These are phyloP conservation scores for Rhodotorula sp. DNA, from an alignment of 1,284 basidiomycete genomes.

Conservation along the genomic window DNA sequence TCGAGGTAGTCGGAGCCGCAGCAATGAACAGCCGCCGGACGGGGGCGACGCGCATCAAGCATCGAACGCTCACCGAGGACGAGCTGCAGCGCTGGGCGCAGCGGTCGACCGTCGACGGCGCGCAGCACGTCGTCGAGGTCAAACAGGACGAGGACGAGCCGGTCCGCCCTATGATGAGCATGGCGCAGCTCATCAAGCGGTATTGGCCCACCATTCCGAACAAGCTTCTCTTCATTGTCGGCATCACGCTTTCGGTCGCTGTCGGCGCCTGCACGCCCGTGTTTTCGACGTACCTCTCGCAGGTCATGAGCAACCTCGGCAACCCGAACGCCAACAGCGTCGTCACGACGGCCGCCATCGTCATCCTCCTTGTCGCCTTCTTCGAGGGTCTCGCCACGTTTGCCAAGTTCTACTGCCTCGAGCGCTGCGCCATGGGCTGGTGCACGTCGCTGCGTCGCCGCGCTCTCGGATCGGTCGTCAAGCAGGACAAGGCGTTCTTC, in stretches of 20 bases:
- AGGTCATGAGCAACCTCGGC: slow-evolving; percentile 75
- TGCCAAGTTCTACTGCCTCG: slow-evolving; percentile 74
- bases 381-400: slow-evolving; percentile 73
- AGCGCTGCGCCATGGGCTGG: slow-evolving; percentile 74
- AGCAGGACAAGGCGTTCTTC: slow-evolving; percentile 89
- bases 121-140: slow-evolving; percentile 5
- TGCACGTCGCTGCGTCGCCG: slow-evolving; percentile 65
- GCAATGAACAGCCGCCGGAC: slow-evolving; percentile 21
- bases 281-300: slow-evolving; percentile 86
- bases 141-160: slow-evolving; percentile 4
- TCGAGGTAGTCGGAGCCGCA: slow-evolving; percentile 24
- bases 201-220: slow-evolving; percentile 73
- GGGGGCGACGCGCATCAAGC: slow-evolving; percentile 18
- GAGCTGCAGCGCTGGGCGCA: slow-evolving; percentile 4
- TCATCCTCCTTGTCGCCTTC: slow-evolving; percentile 67
- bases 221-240: slow-evolving; percentile 69
- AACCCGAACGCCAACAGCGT: slow-evolving; percentile 58
- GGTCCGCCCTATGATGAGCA: slow-evolving; percentile 45
- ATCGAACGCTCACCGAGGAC: slow-evolving; percentile 18
- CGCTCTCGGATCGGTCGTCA: slow-evolving; percentile 65
- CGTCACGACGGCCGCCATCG: slow-evolving; percentile 57
- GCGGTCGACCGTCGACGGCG: background rate
- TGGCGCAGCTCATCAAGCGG: slow-evolving; percentile 60
- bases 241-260: slow-evolving; percentile 65
- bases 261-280: slow-evolving; percentile 83